Evolutionary conservation across 768 basidiomycete genomes (phyloP).

Genomic region (Mycena galopus): DNA sequence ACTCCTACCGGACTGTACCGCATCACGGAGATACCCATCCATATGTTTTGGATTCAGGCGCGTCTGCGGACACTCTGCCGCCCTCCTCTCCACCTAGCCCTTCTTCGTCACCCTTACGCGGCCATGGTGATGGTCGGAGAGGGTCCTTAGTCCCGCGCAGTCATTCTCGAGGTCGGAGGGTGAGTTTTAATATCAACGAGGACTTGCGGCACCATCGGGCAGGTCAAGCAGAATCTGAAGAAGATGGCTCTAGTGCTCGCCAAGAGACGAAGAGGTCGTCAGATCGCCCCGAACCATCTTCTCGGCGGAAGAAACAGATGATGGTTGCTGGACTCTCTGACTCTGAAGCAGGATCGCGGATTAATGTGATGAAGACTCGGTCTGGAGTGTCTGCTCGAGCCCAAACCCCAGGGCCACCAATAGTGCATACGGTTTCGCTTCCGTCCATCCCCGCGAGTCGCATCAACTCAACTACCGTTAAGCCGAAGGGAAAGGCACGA

Average conservation of each 20-base stretch:
- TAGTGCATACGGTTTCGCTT: neutral
- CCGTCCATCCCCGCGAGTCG: too few relatives aligned
- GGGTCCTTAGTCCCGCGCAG: conserved; percentile 62
- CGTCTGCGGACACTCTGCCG: conserved; percentile 62
- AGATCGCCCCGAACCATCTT: neutral
- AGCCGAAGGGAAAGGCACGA: conserved; percentile 12
- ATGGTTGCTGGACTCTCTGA: neutral
- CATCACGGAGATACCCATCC: conserved; percentile 54
- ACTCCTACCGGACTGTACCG: conserved; percentile 52
- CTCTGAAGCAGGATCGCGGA: neutral
- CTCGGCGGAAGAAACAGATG: conserved; percentile 18
- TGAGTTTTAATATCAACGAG: conserved; percentile 65
- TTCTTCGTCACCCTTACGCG: conserved; percentile 57
- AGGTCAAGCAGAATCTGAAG: neutral
- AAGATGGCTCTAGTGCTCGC: neutral
- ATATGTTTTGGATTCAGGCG: conserved; percentile 57
- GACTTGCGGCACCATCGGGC: conserved; percentile 34
- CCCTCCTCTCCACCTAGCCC: conserved; percentile 62
- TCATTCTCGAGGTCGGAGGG: conserved; percentile 66
- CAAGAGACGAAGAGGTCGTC: neutral
- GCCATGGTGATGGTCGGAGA: conserved; percentile 43
- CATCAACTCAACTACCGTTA: neutral
- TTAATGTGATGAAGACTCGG: neutral
- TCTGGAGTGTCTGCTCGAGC: conserved; percentile 11
- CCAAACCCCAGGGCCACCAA: conserved; percentile 26